Base-by-base conservation (phyloP, 345 rosid species). In the Draba incana region DNA sequence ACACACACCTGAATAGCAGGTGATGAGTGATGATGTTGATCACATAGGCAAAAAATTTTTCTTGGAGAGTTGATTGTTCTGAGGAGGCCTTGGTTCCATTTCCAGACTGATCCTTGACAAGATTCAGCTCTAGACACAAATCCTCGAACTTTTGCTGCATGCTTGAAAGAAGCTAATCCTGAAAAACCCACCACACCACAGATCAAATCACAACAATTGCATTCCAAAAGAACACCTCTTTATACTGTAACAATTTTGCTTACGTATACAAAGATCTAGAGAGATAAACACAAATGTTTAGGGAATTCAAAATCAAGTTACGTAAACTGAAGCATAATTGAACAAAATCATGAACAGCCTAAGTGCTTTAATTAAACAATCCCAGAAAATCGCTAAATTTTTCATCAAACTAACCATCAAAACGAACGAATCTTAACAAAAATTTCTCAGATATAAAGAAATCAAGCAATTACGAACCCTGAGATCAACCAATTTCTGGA, bases 121-220 rank as follows among this genome's bases (percentile, higher is more conserved):
- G 67, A 75, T 71, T 70, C 65, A 88, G 61, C 75, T 88, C 81
- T 58, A 85, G 86, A 60, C 89, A 91, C 43, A 91, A 66, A 74
- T 65, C 74, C 49, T 94, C 99, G 10, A 94, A 88, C 85, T 91
- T 91, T 74, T 86, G 87, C 72, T 91, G 97, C 96, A 92, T 87
- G 65, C 82, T 79, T 42, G 84, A 78, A 13, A 94, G 85, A 77
- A 89, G 76, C 82, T 86, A 82, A 81, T 94, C 98, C 98, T 94
- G 85, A 10, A 56, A 52, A 37, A 0, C 8, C 37, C 20, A 33
- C 20, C 35, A 60, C 13, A 60, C 16, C 37, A 33, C 42, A 37
- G 23, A 64, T 12, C 15, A 31, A 2, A 24, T 46, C 14, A 31
- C 14, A 62, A 10, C 35, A 63, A 23, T 53, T 33, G 42, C 20